These are phyloP conservation scores for Craspedostauros australis DNA, from an alignment of 108 stramenopile genomes.

Conservation along the genomic window DNA sequence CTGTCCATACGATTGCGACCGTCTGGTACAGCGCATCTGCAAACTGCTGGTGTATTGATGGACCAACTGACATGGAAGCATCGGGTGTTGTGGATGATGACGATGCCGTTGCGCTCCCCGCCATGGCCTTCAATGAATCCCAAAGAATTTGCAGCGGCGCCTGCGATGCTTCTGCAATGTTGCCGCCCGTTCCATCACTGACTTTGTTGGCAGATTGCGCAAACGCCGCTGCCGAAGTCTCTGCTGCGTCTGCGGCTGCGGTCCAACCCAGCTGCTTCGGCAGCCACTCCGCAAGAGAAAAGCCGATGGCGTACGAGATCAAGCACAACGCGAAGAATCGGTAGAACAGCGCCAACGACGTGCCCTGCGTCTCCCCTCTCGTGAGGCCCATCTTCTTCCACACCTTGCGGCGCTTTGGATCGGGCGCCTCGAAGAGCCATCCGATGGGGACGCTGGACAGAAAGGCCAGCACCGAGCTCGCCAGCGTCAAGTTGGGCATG, in stretches of 20 bases:
- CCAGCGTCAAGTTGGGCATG: conserved; percentile 71
- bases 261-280: not conserved
- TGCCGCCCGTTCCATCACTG: too few species aligned
- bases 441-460: conserved; percentile 75
- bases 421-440: conserved; percentile 89
- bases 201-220: not conserved
- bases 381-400: conserved; percentile 85
- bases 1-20: conserved; percentile 14
- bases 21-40: too few species aligned
- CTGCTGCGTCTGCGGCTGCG: not conserved
- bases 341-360: conserved; percentile 77
- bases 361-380: conserved; percentile 85
- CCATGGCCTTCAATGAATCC: too few species aligned
- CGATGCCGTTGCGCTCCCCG: too few species aligned
- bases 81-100: too few species aligned
- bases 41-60: too few species aligned
- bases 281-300: conserved; percentile 19
- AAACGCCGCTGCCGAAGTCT: too few species aligned
- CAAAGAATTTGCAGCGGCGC: not conserved
- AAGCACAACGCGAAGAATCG: conserved; percentile 68
- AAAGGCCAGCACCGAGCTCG: conserved; percentile 67
- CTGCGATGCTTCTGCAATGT: too few species aligned
- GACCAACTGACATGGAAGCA: too few species aligned
- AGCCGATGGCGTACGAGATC: conserved; percentile 65
- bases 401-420: conserved; percentile 61